Evolutionary conservation across 2,329 filamentous ascomycete genomes (phyloP), one percentile per base, ranked within the genome.

Genomic region (Grosmannia clavigera): DNA sequence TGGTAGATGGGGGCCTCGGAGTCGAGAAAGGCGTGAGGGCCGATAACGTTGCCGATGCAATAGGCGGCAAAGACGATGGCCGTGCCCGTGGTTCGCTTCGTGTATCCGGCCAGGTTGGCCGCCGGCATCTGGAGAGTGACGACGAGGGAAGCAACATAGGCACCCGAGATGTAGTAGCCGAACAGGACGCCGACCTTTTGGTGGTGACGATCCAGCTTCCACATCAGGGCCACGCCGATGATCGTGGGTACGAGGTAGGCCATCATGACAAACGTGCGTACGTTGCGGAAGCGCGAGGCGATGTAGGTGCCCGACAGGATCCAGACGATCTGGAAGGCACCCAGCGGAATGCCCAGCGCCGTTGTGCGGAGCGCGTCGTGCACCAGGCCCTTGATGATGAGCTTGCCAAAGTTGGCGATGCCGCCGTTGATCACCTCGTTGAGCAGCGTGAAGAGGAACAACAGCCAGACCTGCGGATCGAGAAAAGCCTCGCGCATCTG

Each of bases 391-490:
- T 60, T 60, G 31, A 60, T 38, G 35, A 60, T 60, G 25, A 60
- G 53, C 53, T 55, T 56, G 33, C 40, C 43, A 43, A 60, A 60
- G 46, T 60, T 60, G 58, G 52, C 54, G 25, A 60, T 33, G 27
- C 52, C 58, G 43, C 58, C 58, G 58, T 60, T 60, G 46, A 60
- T 55, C 16, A 50, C 43, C 48, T 60, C 52, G 43, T 55, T 60
- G 43, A 58, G 48, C 33, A 48, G 53, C 22, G 48, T 55, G 22
- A 33, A 61, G 33, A 82, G 63, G 61, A 82, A 81, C 5, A 84
- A 66, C 19, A 84, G 72, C 80, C 81, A 85, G 0, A 80, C 81
- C 69, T 85, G 83, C 0, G 80, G 74, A 64, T 85, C 82, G 3
- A 68, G 55, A 1, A 76, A 65, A 0, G 76, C 76, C 67, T 81